These are phyloP conservation scores for Fomitopsis palustris DNA, from an alignment of 1,284 basidiomycete species.

Conservation along the genomic window DNA sequence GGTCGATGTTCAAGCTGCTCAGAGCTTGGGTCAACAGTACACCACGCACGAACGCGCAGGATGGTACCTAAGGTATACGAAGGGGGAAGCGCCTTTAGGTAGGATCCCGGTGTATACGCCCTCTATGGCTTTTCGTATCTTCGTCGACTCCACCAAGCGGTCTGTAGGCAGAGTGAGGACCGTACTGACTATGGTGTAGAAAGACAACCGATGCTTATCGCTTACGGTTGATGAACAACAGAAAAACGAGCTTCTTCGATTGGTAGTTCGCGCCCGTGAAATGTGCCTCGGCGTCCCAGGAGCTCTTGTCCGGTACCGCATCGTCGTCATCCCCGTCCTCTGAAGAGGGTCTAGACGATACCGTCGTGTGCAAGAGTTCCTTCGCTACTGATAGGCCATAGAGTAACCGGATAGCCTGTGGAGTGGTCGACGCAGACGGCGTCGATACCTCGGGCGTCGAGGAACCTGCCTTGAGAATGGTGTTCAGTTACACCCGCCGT, in stretches of 20 bases:
- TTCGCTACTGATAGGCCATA: constrained; percentile 83
- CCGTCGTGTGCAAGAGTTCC: constrained; percentile 66
- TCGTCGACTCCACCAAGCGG: constrained; percentile 87
- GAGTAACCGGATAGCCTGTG: constrained; percentile 75
- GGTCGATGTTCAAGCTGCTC: constrained; percentile 76
- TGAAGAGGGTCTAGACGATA: constrained; percentile 31
- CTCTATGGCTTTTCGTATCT: constrained; percentile 88
- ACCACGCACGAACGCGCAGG: neutral
- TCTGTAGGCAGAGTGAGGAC: constrained; percentile 37
- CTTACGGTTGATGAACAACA: constrained; percentile 98
- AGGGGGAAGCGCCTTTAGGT: constrained; percentile 91
- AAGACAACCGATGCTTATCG: constrained; percentile 8
- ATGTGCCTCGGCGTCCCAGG: constrained; percentile 71
- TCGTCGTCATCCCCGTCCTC: constrained; percentile 26
- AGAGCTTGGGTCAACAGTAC: neutral
- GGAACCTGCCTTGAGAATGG: constrained; percentile 60
- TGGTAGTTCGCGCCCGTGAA: constrained; percentile 90
- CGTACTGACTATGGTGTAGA: neutral
- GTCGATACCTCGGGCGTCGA: constrained; percentile 82
- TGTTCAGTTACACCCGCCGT: neutral
- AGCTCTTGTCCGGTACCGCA: constrained; percentile 21
- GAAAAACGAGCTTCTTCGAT: constrained; percentile 79
- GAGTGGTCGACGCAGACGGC: constrained; percentile 62
- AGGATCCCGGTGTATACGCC: constrained; percentile 82
- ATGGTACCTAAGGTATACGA: constrained; percentile 84